These are phyloP conservation scores for Kalaharituber pfeilii DNA, from an alignment of 2,329 filamentous ascomycete genomes.

Conservation along the genomic window DNA sequence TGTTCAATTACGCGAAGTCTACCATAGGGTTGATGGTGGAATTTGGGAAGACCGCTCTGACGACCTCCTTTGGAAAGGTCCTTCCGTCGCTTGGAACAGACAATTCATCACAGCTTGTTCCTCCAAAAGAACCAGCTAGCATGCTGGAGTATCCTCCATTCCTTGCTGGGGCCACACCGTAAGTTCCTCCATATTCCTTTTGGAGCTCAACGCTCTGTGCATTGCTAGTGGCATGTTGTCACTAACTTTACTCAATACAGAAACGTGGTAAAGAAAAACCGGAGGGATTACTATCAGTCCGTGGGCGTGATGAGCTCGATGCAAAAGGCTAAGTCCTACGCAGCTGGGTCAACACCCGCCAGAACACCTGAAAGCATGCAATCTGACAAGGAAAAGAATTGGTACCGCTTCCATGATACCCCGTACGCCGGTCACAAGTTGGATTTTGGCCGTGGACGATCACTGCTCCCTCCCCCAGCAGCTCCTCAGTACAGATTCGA, in stretches of 20 bases:
- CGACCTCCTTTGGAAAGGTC: not conserved
- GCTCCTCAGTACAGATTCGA: conserved; percentile 2
- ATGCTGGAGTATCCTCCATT: conserved; percentile 19
- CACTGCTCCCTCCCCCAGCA: not conserved
- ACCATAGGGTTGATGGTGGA: not conserved
- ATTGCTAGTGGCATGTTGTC: not conserved
- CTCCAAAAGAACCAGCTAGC: conserved; percentile 2
- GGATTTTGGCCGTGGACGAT: not conserved
- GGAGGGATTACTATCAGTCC: conserved; percentile 3
- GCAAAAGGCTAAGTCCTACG: conserved; percentile 1
- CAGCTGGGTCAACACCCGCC: not conserved
- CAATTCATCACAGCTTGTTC: not conserved
- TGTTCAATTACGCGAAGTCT: not conserved
- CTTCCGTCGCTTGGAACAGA: not conserved
- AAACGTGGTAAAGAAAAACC: conserved; percentile 14
- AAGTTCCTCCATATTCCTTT: conserved; percentile 3
- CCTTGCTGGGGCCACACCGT: conserved; percentile 19
- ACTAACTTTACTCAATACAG: conserved; percentile 4
- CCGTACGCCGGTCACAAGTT: conserved; percentile 3
- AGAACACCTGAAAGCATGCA: not conserved
- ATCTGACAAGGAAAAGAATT: conserved; percentile 1
- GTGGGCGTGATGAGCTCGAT: conserved; percentile 3
- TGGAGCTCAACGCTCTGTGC: not conserved
- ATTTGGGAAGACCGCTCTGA: not conserved
- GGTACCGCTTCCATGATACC: conserved; percentile 2